Percentiles rank a stretch among this genome's conserved stretches.
Evolutionary conservation across 345 rosid species (phyloP).

Genomic region (Stellera chamaejasme): DNA sequence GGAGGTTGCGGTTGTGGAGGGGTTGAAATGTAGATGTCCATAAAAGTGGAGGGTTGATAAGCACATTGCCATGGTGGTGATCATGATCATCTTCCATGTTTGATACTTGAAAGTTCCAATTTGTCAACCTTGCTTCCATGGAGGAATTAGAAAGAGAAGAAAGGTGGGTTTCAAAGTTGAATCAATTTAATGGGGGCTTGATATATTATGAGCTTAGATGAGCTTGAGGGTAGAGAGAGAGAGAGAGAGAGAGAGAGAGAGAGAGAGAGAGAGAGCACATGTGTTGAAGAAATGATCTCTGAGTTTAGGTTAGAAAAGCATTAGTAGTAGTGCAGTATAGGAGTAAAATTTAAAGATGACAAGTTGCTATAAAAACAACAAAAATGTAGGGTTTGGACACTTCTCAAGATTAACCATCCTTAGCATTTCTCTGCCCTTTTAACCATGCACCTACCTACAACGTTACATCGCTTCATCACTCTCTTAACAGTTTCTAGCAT

Average conservation of each 20-base stretch:
- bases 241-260: constrained; percentile 6
- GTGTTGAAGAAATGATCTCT: constrained; percentile 14
- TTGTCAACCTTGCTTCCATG: constrained; percentile 50
- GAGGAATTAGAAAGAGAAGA: not conserved
- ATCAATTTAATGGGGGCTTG: no score
- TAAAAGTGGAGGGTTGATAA: constrained; percentile 19
- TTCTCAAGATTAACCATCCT: constrained; percentile 26
- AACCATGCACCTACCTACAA: not conserved
- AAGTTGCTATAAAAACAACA: constrained; percentile 18
- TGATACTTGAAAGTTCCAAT: constrained; percentile 38
- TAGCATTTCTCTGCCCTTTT: constrained; percentile 15
- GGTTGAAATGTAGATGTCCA: constrained; percentile 18
- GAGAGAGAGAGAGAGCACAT: not conserved
- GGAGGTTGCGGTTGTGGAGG: constrained; percentile 27
- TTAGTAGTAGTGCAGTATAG: not conserved
- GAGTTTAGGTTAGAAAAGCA: constrained; percentile 4
- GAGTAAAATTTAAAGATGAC: not conserved
- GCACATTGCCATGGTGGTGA: constrained; percentile 23
- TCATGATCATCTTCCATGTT: constrained; percentile 30
- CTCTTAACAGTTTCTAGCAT: no score
- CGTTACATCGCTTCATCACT: no score
- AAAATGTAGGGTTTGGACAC: constrained; percentile 35
- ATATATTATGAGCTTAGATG: not conserved
- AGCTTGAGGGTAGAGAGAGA: not conserved
- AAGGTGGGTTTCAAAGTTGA: not conserved